phyloP scores from a whole-genome alignment of 306 rosid species.

The Vigna reflexopilosa region DNA sequence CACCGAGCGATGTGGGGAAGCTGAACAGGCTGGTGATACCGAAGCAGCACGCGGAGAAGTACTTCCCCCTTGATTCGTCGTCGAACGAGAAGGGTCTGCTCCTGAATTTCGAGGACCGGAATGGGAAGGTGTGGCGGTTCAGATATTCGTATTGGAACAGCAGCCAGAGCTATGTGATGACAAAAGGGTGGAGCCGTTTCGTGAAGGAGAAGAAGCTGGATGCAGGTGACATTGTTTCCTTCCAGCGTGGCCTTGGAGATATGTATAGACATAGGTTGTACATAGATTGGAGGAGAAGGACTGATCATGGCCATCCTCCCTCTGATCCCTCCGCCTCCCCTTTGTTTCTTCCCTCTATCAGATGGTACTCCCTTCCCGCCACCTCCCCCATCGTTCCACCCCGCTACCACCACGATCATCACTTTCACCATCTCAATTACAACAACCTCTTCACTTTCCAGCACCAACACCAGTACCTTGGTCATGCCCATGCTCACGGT shows the following conservation, averaged over 20 bases:
- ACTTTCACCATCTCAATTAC: slow-evolving; percentile 48
- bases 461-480: slow-evolving; percentile 32
- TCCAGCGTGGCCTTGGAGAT: slow-evolving; percentile 73
- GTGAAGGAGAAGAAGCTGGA: slow-evolving; percentile 89
- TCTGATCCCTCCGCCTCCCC: slow-evolving; percentile 38
- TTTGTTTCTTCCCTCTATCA: slow-evolving; percentile 41
- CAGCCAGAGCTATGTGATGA: slow-evolving; percentile 94
- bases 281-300: slow-evolving; percentile 75
- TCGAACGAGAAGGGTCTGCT: slow-evolving; percentile 81
- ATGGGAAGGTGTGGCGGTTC: slow-evolving; percentile 79
- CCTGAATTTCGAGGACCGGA: slow-evolving; percentile 70
- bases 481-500: background rate
- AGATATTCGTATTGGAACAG: slow-evolving; percentile 91
- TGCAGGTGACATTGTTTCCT: slow-evolving; percentile 84
- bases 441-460: slow-evolving; percentile 40
- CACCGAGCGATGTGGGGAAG: slow-evolving; percentile 91
- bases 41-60: slow-evolving; percentile 80
- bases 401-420: slow-evolving; percentile 39
- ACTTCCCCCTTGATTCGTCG: slow-evolving; percentile 76
- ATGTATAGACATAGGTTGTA: slow-evolving; percentile 55
- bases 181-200: slow-evolving; percentile 94
- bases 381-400: background rate
- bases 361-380: slow-evolving; percentile 59
- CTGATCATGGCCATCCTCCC: slow-evolving; percentile 30
- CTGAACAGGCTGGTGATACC: slow-evolving; percentile 87